Base-by-base conservation (phyloP, 257 asterid genomes). In the Solanum chmielewskii region DNA sequence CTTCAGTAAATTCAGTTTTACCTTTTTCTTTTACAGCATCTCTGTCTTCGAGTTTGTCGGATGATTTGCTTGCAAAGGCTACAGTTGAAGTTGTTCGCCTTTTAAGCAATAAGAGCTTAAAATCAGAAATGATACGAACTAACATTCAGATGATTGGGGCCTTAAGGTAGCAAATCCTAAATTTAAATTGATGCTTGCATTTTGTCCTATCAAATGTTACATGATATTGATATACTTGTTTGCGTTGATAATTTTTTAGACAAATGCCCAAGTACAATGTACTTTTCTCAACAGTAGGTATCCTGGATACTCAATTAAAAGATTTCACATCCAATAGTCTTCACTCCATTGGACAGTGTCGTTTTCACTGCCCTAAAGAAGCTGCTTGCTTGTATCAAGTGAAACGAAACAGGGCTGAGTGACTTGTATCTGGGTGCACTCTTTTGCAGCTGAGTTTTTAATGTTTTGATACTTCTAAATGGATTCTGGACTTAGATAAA, bases 101-200 rank as follows among this genome's bases (percentile, higher is more conserved):
- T 88, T 91, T 96, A 89, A 91, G 90, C 90, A 95, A 90, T 71
- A 94, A 92, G 90, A 75, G 92, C 31, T 80, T 92, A 49, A 97
- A 97, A 88, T 91, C 99, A 73, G 99, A 97, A 86, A 92, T 96
- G 90, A 92, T 95, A 1, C 97, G 99, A 75, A 97, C 99, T 83
- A 94, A 95, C 92, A 97, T 97, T 89, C 99, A 96, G 92, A 96
- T 97, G 99, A 93, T 96, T 77, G 99, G 99, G 88, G 99, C 99
- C 81, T 90, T 97, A 84, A 97, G 99, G 99, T 96, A 90, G 88
- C 64, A 76, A 27, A 56, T 70, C 83, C 11, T 15, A 47, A 86
- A 76, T 87, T 70, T 35, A 4, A 31, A 76, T 85, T 86, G 84
- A 49, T 49, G 45, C 85, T 81, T 81, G 13, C 85, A 81, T 29